Conservation (phyloP, 2,329 filamentous ascomycete species). For the Colletotrichum scovillei region DNA sequence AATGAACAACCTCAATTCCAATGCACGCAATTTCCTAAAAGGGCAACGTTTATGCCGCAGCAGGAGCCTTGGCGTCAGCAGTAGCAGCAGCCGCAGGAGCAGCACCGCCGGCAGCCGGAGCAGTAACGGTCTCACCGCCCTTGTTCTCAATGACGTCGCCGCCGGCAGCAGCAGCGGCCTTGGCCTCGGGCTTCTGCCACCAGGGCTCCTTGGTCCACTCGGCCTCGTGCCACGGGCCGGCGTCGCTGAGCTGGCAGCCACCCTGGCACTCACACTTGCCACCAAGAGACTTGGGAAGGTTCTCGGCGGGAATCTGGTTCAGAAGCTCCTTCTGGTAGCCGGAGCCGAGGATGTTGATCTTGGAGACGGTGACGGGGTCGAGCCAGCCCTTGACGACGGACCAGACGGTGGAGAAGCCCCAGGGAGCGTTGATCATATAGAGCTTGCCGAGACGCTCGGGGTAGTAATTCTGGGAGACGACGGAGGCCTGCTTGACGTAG, state of each 20-base stretch:
- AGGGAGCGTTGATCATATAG: slow-evolving; percentile 98
- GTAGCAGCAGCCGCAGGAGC: slow-evolving; percentile 47
- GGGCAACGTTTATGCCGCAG: slow-evolving; percentile 44
- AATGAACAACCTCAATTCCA: slow-evolving; percentile 3
- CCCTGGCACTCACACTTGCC: slow-evolving; percentile 84
- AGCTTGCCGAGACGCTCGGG: slow-evolving; percentile 95
- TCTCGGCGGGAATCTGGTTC: slow-evolving; percentile 87
- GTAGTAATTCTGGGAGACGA: slow-evolving; percentile 98
- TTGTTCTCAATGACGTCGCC: slow-evolving; percentile 52
- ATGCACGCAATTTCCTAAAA: not conserved
- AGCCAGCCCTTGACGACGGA: slow-evolving; percentile 90
- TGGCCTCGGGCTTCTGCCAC: slow-evolving; percentile 65
- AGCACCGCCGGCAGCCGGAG: slow-evolving; percentile 41
- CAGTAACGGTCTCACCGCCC: slow-evolving; percentile 50
- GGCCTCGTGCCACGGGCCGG: slow-evolving; percentile 86
- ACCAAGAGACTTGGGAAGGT: slow-evolving; percentile 87
- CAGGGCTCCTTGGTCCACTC: slow-evolving; percentile 74
- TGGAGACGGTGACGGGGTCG: slow-evolving; percentile 94
- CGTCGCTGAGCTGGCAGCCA: slow-evolving; percentile 88
- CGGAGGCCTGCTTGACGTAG: slow-evolving; percentile 87
- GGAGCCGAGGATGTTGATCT: slow-evolving; percentile 90
- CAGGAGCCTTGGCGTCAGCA: slow-evolving; percentile 45
- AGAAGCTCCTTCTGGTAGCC: slow-evolving; percentile 88
- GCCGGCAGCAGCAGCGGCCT: slow-evolving; percentile 46
- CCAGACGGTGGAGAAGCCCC: slow-evolving; percentile 92